Evolutionary conservation across 1,139 yeast genomes (phyloP).

Genomic region (Candida sanyaensis): DNA sequence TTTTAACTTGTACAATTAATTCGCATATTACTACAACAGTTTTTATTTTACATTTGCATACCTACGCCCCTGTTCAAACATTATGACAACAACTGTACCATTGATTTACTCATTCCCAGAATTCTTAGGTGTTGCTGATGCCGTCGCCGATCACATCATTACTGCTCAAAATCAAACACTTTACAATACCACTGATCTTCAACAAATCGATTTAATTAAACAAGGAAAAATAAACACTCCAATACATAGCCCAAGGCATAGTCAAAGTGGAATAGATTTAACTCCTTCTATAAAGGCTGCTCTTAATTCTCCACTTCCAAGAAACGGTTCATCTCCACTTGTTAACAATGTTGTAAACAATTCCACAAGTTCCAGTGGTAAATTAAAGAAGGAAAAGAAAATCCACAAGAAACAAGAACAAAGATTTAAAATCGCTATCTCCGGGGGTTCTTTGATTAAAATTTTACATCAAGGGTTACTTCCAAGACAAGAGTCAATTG

Average conservation of each 20-base stretch:
- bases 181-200: constrained; percentile 47
- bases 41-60: background rate
- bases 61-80: background rate
- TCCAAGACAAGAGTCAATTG: constrained; percentile 64
- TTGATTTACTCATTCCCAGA: constrained; percentile 89
- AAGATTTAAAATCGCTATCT: constrained; percentile 85
- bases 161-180: constrained; percentile 76
- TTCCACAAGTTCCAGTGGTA: constrained; percentile 6
- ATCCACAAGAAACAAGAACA: constrained; percentile 52
- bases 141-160: constrained; percentile 88
- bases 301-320: constrained; percentile 2
- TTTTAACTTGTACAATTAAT: too few species aligned
- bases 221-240: constrained; percentile 19
- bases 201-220: constrained; percentile 32
- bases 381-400: constrained; percentile 34
- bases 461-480: constrained; percentile 85
- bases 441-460: constrained; percentile 89
- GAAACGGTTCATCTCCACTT: constrained; percentile 6
- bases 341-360: constrained; percentile 9
- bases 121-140: constrained; percentile 87
- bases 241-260: constrained; percentile 14
- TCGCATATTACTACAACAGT: too few species aligned
- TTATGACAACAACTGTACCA: constrained; percentile 91
- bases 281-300: constrained; percentile 4
- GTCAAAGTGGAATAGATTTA: constrained; percentile 12